A percentile compares a stretch with the other conserved stretches of the same genome.
phyloP scores from a whole-genome alignment of 306 rosid genomes.

The Hippophae gyantsensis region DNA sequence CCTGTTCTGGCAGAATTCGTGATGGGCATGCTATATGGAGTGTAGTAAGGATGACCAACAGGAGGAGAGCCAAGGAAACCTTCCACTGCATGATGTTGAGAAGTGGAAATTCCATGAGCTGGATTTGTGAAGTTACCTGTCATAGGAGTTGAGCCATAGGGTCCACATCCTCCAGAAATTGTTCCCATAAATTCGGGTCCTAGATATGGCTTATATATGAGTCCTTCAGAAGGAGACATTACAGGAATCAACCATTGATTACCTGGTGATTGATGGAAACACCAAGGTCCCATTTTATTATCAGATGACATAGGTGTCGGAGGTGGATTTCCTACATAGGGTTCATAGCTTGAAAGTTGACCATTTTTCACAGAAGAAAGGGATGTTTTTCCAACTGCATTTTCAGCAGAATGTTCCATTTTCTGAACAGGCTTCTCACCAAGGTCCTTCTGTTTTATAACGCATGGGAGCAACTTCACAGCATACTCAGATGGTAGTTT shows the following conservation, averaged over 20 bases:
- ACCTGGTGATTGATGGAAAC: constrained; percentile 62
- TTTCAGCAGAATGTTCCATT: constrained; percentile 79
- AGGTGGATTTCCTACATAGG: constrained; percentile 37
- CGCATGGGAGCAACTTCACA: constrained; percentile 24
- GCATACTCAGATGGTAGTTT: constrained; percentile 33
- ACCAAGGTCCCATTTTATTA: constrained; percentile 52
- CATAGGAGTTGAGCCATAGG: constrained; percentile 40
- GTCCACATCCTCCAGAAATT: constrained; percentile 58
- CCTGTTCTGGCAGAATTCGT: constrained; percentile 44
- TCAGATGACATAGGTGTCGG: constrained; percentile 35
- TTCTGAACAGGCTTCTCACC: constrained; percentile 50
- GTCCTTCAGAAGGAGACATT: constrained; percentile 88
- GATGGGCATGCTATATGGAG: constrained; percentile 60
- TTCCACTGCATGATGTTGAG: constrained; percentile 47
- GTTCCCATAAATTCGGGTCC: constrained; percentile 59
- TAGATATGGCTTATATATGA: constrained; percentile 78
- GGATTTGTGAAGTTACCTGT: constrained; percentile 46
- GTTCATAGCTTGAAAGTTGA: constrained; percentile 46
- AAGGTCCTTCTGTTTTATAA: constrained; percentile 42
- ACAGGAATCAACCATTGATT: constrained; percentile 87
- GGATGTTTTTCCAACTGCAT: constrained; percentile 67
- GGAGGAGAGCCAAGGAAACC: constrained; percentile 38
- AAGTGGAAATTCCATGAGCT: constrained; percentile 45
- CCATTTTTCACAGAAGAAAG: constrained; percentile 41
- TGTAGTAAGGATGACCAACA: constrained; percentile 43